Evolutionary conservation across 1,139 yeast genomes (phyloP).

Genomic region (Arxiozyma telluris): DNA sequence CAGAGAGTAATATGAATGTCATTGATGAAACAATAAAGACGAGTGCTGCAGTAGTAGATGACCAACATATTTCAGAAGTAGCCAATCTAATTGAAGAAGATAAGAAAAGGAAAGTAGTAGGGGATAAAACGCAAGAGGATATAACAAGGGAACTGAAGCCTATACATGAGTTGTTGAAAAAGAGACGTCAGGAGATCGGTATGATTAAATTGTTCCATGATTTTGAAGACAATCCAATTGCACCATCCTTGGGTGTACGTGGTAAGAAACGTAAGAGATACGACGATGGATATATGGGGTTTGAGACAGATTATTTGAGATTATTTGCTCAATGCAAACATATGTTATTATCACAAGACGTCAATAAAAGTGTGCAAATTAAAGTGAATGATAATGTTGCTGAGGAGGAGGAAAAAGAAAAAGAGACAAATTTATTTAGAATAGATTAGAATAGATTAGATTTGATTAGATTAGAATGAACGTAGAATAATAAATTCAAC

Average conservation of each 20-base stretch:
- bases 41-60: not conserved
- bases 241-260: conserved; percentile 29
- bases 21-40: not conserved
- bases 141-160: conserved; percentile 15
- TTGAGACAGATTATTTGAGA: conserved; percentile 28
- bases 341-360: not conserved
- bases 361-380: not conserved
- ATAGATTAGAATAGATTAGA: not conserved
- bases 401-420: too few relatives aligned
- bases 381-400: not conserved
- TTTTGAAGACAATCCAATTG: conserved; percentile 30
- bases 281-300: conserved; percentile 26
- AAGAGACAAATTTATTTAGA: not conserved
- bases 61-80: conserved; percentile 5
- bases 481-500: not conserved
- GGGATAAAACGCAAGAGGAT: conserved; percentile 12
- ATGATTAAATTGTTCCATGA: conserved; percentile 27
- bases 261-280: conserved; percentile 31
- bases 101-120: conserved; percentile 7
- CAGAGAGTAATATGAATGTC: too few relatives aligned
- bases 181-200: conserved; percentile 26
- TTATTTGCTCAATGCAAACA: conserved; percentile 9
- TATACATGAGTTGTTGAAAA: conserved; percentile 16
- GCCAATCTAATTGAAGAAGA: conserved; percentile 13
- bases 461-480: conserved; percentile 32